Evolutionary conservation across 2,329 filamentous ascomycete genomes (phyloP).

Genomic region (Scytalidium sp.): DNA sequence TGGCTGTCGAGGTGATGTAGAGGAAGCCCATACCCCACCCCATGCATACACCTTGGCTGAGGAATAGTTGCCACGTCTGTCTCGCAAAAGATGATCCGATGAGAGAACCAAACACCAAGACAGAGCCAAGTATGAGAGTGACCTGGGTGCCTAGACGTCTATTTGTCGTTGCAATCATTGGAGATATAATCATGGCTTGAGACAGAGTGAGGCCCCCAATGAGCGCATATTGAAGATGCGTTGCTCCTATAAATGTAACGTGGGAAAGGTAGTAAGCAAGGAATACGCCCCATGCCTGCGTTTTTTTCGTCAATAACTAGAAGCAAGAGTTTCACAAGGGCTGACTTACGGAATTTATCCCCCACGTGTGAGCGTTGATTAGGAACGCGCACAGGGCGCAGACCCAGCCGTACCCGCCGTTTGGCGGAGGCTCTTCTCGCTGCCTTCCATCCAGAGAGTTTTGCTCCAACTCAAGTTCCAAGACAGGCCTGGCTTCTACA

Average conservation of each 20-base stretch:
- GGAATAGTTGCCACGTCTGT: slow-evolving; percentile 69
- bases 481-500: too few species aligned
- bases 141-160: slow-evolving; percentile 58
- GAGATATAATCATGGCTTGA: slow-evolving; percentile 63
- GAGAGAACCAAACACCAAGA: slow-evolving; percentile 60
- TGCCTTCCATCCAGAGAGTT: too few species aligned
- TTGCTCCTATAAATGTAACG: slow-evolving; percentile 47
- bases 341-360: slow-evolving; percentile 26
- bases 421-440: too few species aligned
- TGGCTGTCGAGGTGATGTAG: slow-evolving; percentile 58
- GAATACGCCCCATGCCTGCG: slow-evolving; percentile 48
- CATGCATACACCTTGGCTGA: slow-evolving; percentile 70
- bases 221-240: slow-evolving; percentile 65
- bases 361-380: slow-evolving; percentile 47
- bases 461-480: too few species aligned
- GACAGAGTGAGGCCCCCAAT: slow-evolving; percentile 66
- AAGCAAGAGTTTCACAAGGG: neutral
- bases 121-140: slow-evolving; percentile 60
- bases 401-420: too few species aligned
- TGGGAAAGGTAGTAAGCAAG: slow-evolving; percentile 53
- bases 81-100: slow-evolving; percentile 66
- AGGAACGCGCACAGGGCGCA: slow-evolving; percentile 41
- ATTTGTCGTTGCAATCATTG: slow-evolving; percentile 52
- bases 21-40: slow-evolving; percentile 72
- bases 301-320: too few species aligned